phyloP scores from a whole-genome alignment of 768 basidiomycete genomes.

The Tricholoma matsutake region DNA sequence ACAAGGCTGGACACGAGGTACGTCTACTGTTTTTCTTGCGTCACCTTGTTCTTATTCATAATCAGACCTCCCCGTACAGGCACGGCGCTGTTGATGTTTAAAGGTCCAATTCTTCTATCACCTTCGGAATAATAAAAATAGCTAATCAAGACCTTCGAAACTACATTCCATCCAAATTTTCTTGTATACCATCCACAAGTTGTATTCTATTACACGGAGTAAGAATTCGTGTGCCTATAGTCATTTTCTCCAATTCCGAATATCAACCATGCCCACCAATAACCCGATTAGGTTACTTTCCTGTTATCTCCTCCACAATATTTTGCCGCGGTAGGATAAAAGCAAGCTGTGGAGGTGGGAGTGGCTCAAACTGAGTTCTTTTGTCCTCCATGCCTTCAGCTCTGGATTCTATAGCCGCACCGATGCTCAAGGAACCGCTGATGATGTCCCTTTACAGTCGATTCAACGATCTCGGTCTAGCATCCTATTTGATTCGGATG shows the following conservation, averaged over 20 bases:
- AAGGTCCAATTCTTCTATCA: neutral
- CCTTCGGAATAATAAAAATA: neutral
- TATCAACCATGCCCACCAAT: neutral
- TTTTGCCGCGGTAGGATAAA: neutral
- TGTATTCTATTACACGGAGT: too few species aligned
- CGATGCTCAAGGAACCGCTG: neutral
- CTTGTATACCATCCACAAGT: neutral
- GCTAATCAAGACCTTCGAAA: neutral
- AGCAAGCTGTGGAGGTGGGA: neutral
- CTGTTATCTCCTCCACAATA: neutral
- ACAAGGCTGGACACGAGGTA: neutral
- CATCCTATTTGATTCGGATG: neutral
- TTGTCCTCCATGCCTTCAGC: neutral
- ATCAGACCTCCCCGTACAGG: neutral
- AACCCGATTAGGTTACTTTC: neutral
- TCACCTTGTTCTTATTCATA: neutral
- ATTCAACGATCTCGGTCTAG: neutral
- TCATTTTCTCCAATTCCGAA: neutral
- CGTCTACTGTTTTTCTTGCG: neutral
- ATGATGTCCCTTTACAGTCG: too few species aligned
- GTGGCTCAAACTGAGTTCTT: neutral
- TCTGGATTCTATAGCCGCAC: neutral
- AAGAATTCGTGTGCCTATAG: neutral
- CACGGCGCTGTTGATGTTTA: neutral
- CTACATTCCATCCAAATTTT: neutral